Evolutionary conservation across 192 early-diverging fungal species (phyloP).

Genomic region (Spizellomyces sp.): DNA sequence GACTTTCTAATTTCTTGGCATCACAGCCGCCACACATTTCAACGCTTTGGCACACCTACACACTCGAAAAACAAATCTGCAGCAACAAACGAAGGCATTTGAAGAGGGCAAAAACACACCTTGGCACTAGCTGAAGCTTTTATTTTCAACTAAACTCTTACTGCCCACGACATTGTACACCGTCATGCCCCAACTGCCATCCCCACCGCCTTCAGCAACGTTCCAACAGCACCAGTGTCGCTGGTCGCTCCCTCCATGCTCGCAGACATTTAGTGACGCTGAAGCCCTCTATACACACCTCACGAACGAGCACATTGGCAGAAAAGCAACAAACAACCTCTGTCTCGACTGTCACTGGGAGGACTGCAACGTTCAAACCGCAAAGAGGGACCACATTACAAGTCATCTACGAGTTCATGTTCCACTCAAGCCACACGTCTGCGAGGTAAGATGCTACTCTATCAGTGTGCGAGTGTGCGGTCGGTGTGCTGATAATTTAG

Average conservation of each 20-base stretch:
- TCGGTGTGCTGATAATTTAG: neutral
- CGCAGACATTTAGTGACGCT: constrained; percentile 66
- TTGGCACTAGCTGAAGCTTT: too few species aligned
- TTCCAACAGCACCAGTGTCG: neutral
- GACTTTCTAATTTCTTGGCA: too few species aligned
- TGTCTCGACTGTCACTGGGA: constrained; percentile 90
- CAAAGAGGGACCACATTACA: constrained; percentile 97
- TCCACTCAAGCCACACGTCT: constrained; percentile 85
- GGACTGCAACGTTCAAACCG: constrained; percentile 67
- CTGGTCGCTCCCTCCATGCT: constrained; percentile 20
- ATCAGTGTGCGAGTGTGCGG: neutral
- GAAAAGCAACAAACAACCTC: constrained; percentile 85
- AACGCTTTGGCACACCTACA: too few species aligned
- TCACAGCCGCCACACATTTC: too few species aligned
- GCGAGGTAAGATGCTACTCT: constrained; percentile 52
- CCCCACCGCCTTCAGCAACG: neutral
- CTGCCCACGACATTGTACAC: too few species aligned
- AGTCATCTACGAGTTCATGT: constrained; percentile 94
- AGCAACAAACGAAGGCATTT: too few species aligned
- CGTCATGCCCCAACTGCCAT: neutral
- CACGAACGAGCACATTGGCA: constrained; percentile 85
- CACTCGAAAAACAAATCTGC: too few species aligned
- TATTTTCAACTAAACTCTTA: too few species aligned
- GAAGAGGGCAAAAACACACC: too few species aligned
- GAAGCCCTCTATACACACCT: constrained; percentile 87